Conservation (phyloP, 108 stramenopile species). For the Nannochloropsis salina region DNA sequence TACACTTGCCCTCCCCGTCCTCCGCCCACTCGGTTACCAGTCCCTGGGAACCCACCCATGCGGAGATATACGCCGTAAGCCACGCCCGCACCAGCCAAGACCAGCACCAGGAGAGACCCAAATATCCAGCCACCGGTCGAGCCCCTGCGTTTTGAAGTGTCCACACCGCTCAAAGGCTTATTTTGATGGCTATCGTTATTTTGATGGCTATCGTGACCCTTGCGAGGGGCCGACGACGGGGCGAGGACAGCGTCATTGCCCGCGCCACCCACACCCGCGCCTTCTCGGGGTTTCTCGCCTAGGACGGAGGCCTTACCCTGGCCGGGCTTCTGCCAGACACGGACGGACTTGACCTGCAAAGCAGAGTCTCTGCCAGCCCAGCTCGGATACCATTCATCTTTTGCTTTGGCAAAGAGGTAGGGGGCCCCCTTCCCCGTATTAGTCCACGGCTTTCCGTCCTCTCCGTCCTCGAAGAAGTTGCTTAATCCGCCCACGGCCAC, state of each 20-base stretch:
- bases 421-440: conserved; percentile 35
- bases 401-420: conserved; percentile 34
- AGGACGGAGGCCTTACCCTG: neutral
- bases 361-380: conserved; percentile 40
- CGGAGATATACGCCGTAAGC: neutral
- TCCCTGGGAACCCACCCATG: neutral
- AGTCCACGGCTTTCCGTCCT: conserved; percentile 46
- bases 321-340: conserved; percentile 8
- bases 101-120: neutral
- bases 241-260: neutral
- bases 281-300: neutral
- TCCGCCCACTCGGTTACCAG: neutral
- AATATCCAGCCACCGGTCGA: conserved; percentile 1
- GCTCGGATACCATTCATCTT: conserved; percentile 30
- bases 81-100: neutral
- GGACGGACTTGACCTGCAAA: conserved; percentile 34
- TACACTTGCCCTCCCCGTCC: neutral
- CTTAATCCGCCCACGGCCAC: conserved; percentile 43
- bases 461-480: conserved; percentile 34
- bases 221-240: neutral
- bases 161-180: neutral
- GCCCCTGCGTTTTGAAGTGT: neutral
- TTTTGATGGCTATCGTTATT: neutral
- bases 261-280: neutral
- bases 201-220: neutral